Base-by-base conservation (phyloP, 1,139 yeast species). In the Yamadazyma triangularis region DNA sequence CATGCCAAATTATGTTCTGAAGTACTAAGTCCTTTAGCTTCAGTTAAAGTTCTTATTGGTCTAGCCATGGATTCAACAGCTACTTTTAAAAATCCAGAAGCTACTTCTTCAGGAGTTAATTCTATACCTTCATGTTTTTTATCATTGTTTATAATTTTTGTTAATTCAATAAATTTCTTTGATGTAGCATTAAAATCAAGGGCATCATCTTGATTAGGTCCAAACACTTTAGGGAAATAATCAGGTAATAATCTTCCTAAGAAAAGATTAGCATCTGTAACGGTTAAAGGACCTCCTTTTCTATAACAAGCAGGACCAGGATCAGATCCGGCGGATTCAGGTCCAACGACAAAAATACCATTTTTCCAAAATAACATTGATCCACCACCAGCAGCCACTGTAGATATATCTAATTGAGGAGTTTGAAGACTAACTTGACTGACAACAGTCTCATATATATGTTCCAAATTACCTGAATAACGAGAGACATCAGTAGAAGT, bases 371-470 rank as follows among this genome's bases (percentile, higher is more conserved):
- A 64, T 22, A 66, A 48, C 56, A 64, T 63, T 1, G 69, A 62
- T 0, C 73, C 73, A 32, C 73, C 73, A 24, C 73, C 73, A 8
- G 73, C 73, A 10, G 73, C 73, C 13, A 66, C 73, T 1, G 72
- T 66, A 1, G 70, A 63, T 21, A 66, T 65, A 35, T 66, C 71
- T 33, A 66, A 51, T 41, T 66, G 73, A 3, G 73, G 73, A 4
- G 72, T 65, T 44, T 64, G 70, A 23, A 65, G 51, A 31, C 60
- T 54, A 4, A 66, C 67, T 41, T 64, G 61, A 38, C 68, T 64
- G 2, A 65, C 71, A 1, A 65, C 68, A 2, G 70, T 66, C 37
- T 65, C 71, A 38, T 53, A 64, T 29, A 66, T 65, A 38, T 65
- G 71, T 35, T 64, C 70, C 29, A 62, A 51, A 10, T 39, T 40